Percentiles rank a stretch among this genome's conserved stretches.
These are phyloP conservation scores for Curvularia sp. DNA, from an alignment of 2,329 filamentous ascomycete genomes.

Conservation along the genomic window DNA sequence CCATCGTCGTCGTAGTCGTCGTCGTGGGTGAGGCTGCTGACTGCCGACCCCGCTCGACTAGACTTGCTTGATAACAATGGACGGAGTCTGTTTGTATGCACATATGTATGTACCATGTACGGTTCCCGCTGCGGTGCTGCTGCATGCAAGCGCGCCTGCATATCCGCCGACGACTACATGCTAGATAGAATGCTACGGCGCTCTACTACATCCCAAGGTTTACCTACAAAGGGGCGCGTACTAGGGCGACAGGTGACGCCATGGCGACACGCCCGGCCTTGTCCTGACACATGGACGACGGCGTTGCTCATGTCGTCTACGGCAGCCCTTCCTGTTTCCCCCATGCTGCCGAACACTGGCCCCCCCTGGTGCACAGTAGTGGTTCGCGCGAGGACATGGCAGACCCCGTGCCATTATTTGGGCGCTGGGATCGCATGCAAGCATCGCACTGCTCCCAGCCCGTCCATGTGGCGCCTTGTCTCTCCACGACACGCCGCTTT, in stretches of 20 bases:
- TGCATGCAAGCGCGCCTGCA: conserved; percentile 8
- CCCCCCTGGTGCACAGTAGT: conserved; percentile 18
- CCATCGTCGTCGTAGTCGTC: no score
- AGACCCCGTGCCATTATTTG: conserved; percentile 24
- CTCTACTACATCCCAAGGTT: no score
- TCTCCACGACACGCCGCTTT: conserved; percentile 25
- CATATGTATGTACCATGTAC: no score
- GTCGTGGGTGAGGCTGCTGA: not conserved
- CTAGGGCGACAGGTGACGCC: conserved; percentile 19
- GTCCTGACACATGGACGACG: not conserved
- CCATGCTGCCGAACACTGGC: conserved; percentile 5
- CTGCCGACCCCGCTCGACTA: conserved; percentile 10
- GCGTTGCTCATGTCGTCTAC: conserved; percentile 1
- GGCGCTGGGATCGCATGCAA: conserved; percentile 28
- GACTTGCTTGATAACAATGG: no score
- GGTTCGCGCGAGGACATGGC: conserved; percentile 19
- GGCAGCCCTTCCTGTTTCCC: conserved; percentile 10
- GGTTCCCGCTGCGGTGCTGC: not conserved
- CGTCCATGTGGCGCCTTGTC: conserved; percentile 13
- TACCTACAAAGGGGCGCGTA: not conserved
- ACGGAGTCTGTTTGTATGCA: no score
- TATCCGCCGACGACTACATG: no score
- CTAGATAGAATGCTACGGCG: no score
- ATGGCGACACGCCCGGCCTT: not conserved
- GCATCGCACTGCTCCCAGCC: conserved; percentile 15